These are phyloP conservation scores for Beta macrorhiza DNA, from an alignment of 179 eudicot species.

Conservation along the genomic window DNA sequence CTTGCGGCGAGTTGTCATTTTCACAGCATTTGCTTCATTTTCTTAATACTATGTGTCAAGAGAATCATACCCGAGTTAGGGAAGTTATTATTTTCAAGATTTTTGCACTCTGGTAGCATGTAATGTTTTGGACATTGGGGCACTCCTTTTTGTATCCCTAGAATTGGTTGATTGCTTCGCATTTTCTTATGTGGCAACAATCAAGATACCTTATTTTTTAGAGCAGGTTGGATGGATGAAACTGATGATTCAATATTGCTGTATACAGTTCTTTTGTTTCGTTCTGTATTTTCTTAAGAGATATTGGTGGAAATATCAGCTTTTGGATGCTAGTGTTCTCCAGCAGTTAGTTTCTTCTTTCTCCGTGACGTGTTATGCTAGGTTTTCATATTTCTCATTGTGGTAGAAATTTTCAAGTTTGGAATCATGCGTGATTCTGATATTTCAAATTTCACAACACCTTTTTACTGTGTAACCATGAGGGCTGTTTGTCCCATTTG, in stretches of 20 bases:
- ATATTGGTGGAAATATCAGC: neutral
- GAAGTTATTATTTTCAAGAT: neutral
- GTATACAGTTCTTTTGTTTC: neutral
- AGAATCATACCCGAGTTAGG: neutral
- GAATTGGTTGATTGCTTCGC: neutral
- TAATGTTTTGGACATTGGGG: neutral
- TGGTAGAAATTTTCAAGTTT: neutral
- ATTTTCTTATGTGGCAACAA: neutral
- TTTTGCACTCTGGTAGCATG: neutral
- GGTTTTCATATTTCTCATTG: neutral
- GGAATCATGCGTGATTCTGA: neutral
- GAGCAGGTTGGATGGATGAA: neutral
- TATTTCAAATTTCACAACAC: neutral
- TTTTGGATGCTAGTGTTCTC: neutral
- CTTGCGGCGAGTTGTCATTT: neutral
- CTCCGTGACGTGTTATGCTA: neutral
- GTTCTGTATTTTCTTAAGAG: neutral
- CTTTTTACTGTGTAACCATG: neutral
- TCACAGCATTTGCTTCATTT: neutral
- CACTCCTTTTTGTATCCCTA: neutral
- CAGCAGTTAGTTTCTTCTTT: conserved; percentile 7
- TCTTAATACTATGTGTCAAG: neutral
- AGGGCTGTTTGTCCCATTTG: neutral
- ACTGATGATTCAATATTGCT: neutral
- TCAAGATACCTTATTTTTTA: neutral